A percentile compares a stretch with the other conserved stretches of the same genome.
phyloP scores from a whole-genome alignment of 768 basidiomycete species.

The Suillus alpinus region DNA sequence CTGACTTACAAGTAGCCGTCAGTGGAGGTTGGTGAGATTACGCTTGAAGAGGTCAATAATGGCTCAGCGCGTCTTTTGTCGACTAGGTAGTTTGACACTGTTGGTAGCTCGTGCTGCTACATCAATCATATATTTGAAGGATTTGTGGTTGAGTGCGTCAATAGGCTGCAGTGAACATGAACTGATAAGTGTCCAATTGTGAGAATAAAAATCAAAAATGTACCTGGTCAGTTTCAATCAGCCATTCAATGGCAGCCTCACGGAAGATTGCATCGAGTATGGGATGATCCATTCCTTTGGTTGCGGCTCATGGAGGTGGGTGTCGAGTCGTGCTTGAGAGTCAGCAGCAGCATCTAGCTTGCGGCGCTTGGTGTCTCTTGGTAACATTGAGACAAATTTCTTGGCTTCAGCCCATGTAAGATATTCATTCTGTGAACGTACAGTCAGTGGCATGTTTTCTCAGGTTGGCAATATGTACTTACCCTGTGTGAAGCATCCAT shows the following conservation, averaged over 20 bases:
- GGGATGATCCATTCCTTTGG: constrained; percentile 19
- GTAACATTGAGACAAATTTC: constrained; percentile 21
- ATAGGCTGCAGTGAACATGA: constrained; percentile 23
- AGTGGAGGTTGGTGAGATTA: not conserved
- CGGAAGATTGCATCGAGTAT: constrained; percentile 29
- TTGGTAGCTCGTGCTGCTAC: constrained; percentile 36
- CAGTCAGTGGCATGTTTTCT: too few relatives aligned
- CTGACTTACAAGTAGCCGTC: not conserved
- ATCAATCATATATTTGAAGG: constrained; percentile 15
- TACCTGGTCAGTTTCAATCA: constrained; percentile 39
- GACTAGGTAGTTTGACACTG: constrained; percentile 22
- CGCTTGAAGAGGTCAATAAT: constrained; percentile 3
- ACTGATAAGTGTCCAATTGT: not conserved
- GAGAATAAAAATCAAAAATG: not conserved
- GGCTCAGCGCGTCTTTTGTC: not conserved
- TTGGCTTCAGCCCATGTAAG: constrained; percentile 10
- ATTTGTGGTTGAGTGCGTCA: constrained; percentile 31
- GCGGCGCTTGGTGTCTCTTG: constrained; percentile 12
- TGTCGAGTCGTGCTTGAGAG: not conserved
- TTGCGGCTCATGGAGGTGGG: not conserved
- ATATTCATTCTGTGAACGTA: not conserved
- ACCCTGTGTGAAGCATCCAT: not conserved
- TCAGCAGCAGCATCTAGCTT: not conserved
- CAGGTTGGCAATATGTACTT: not conserved
- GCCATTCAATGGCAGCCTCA: constrained; percentile 35